These are phyloP conservation scores for Gossypium ekmanianum DNA, from an alignment of 345 rosid genomes.

Conservation along the genomic window DNA sequence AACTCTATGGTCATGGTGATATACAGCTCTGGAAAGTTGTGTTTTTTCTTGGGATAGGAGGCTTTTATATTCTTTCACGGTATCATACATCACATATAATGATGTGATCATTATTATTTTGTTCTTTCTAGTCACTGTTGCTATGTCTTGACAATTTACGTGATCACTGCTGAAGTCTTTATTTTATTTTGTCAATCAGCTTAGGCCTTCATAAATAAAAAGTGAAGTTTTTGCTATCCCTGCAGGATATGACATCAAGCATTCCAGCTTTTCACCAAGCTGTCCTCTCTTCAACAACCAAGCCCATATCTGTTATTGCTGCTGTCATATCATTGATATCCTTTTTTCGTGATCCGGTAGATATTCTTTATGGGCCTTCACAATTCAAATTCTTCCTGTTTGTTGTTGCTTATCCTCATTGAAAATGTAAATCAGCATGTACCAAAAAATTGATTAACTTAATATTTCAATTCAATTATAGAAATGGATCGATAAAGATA, in stretches of 20 bases:
- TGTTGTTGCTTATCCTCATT: neutral
- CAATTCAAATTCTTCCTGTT: neutral
- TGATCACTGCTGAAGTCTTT: neutral
- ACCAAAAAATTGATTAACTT: neutral
- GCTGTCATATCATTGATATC: conserved; percentile 79
- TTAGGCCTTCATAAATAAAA: neutral
- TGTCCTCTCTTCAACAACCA: conserved; percentile 62
- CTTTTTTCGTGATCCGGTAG: conserved; percentile 59
- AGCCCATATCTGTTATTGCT: conserved; percentile 68
- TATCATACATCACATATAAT: neutral
- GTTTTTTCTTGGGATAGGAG: neutral
- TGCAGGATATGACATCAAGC: conserved; percentile 58
- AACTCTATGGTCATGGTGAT: neutral
- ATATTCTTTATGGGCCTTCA: conserved; percentile 20
- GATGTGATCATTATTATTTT: neutral
- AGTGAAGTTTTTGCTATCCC: conserved; percentile 21
- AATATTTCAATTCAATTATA: neutral
- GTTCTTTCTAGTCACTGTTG: neutral
- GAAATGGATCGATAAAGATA: neutral
- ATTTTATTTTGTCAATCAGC: conserved; percentile 8
- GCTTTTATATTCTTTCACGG: neutral
- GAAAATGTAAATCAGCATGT: neutral
- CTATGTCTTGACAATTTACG: neutral
- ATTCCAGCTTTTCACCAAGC: conserved; percentile 70
- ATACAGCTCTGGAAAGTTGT: neutral